Evolutionary conservation across 306 rosid species (phyloP).

Genomic region (Quercus variabilis): DNA sequence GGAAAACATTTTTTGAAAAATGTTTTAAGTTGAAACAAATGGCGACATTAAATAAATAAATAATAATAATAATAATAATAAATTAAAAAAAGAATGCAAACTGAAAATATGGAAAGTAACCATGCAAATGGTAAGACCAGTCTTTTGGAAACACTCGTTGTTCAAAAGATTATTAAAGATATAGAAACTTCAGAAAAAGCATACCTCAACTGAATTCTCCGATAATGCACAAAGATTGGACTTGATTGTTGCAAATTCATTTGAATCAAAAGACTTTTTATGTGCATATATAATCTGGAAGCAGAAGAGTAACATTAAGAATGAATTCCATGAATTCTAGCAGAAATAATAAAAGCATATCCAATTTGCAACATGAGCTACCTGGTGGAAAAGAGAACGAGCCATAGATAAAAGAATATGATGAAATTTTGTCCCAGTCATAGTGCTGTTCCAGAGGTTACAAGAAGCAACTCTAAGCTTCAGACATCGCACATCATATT

Average conservation of each 20-base stretch:
- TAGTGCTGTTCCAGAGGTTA: constrained; percentile 63
- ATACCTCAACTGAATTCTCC: constrained; percentile 36
- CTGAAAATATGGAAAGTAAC: not conserved
- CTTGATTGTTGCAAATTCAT: constrained; percentile 46
- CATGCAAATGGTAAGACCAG: not conserved
- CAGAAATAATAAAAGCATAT: not conserved
- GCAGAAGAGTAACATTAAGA: not conserved
- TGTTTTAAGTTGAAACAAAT: too few species aligned
- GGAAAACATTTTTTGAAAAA: not conserved
- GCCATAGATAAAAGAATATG: constrained; percentile 60
- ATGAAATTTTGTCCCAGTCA: constrained; percentile 40
- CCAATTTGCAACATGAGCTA: constrained; percentile 5
- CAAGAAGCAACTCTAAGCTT: constrained; percentile 61
- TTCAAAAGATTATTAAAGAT: not conserved
- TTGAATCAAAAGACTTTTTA: constrained; percentile 57
- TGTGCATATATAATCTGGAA: constrained; percentile 76
- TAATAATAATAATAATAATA: too few species aligned
- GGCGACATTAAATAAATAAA: too few species aligned
- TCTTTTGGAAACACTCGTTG: not conserved
- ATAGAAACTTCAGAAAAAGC: not conserved
- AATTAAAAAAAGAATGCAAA: not conserved
- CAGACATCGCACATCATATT: constrained; percentile 45
- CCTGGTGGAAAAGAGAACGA: constrained; percentile 79
- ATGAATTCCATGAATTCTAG: constrained; percentile 13
- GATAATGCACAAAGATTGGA: constrained; percentile 37